These are phyloP conservation scores for Beauveria medogensis DNA, from an alignment of 2,329 filamentous ascomycete genomes.

Conservation along the genomic window DNA sequence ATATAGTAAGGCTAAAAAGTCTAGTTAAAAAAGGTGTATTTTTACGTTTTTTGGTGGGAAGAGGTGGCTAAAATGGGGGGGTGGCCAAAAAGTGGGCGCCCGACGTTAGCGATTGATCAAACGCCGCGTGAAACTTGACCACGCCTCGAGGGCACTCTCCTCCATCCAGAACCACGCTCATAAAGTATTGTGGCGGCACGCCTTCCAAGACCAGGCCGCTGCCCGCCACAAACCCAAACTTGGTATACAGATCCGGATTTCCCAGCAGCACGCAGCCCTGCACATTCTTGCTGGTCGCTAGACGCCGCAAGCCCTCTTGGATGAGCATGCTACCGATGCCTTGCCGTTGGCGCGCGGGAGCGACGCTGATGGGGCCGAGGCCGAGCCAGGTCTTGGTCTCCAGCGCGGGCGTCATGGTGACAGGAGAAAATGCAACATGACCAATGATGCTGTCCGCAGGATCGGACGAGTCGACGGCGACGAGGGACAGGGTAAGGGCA, in stretches of 20 bases:
- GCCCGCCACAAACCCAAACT: background rate
- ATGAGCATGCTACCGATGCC: background rate
- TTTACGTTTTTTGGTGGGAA: no score
- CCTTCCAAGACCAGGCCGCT: background rate
- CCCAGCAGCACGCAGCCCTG: slow-evolving; percentile 4
- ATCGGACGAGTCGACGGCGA: background rate
- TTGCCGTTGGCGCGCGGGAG: background rate
- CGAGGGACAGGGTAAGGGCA: slow-evolving; percentile 4
- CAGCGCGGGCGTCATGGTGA: background rate
- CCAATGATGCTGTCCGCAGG: background rate
- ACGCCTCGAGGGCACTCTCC: background rate
- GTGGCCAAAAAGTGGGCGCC: no score
- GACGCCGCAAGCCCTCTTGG: background rate
- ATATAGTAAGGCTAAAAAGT: no score
- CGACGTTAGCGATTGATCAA: background rate
- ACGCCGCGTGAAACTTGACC: slow-evolving; percentile 4
- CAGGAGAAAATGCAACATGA: slow-evolving; percentile 3
- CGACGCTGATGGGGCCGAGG: slow-evolving; percentile 3
- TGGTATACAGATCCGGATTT: background rate
- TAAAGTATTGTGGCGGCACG: background rate
- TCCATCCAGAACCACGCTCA: background rate
- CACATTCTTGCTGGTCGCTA: background rate
- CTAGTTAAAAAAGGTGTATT: no score
- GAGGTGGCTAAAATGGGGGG: no score
- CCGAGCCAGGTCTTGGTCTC: background rate